Conservation (phyloP, 31 red algal species). For the Porphyra umbilicalis region DNA sequence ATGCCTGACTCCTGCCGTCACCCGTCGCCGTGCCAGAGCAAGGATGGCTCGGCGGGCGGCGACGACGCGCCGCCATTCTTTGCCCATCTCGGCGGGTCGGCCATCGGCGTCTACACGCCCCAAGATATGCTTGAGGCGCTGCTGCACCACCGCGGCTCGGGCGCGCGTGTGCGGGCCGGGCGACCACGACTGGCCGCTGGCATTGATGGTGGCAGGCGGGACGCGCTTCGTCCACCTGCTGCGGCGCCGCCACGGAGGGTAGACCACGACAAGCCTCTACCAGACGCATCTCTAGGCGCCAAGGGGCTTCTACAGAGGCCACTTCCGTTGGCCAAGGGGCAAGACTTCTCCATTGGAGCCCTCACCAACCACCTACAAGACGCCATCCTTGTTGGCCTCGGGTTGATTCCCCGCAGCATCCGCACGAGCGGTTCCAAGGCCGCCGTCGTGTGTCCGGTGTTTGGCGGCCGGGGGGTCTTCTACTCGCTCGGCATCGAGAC, state of each 20-base stretch:
- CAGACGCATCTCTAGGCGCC: too few relatives aligned
- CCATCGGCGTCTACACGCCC: not conserved
- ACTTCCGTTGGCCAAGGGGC: too few relatives aligned
- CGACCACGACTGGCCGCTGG: too few relatives aligned
- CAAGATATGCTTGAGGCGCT: not conserved
- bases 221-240: not conserved
- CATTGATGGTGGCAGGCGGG: not conserved
- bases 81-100: not conserved
- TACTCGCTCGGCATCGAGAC: not conserved
- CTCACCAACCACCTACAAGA: not conserved
- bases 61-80: not conserved
- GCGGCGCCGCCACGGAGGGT: too few relatives aligned
- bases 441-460: not conserved
- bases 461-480: not conserved
- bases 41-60: not conserved
- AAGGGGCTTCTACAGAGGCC: not conserved
- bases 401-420: not conserved
- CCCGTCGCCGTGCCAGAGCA: not conserved
- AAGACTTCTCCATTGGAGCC: not conserved
- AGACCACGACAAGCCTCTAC: not conserved
- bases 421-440: not conserved
- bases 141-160: not conserved
- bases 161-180: not conserved
- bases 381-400: not conserved
- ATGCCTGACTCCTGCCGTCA: not conserved